A percentile compares a stretch with the other conserved stretches of the same genome.
phyloP scores from a whole-genome alignment of 2,329 filamentous ascomycete species.

The Alternaria sp. region DNA sequence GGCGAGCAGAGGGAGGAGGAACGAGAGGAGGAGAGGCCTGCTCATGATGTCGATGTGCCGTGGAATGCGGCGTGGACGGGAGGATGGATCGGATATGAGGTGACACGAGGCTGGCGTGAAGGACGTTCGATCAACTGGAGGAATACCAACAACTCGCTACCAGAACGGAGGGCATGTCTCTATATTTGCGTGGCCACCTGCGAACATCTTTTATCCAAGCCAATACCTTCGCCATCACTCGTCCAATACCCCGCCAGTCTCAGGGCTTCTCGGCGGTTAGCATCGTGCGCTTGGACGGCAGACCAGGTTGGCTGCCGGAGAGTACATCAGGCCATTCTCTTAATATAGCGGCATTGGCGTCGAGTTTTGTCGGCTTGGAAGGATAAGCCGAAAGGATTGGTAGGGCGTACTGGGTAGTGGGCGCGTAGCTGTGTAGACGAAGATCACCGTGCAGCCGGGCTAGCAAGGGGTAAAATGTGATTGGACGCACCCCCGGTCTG shows the following conservation, averaged over 20 bases:
- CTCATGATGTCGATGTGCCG: slow-evolving; percentile 31
- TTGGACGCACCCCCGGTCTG: slow-evolving; percentile 28
- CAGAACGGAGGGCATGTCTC: slow-evolving; percentile 33
- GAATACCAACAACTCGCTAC: slow-evolving; percentile 32
- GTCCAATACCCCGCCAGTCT: slow-evolving; percentile 34
- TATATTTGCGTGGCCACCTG: slow-evolving; percentile 41
- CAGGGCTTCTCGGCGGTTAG: slow-evolving; percentile 35
- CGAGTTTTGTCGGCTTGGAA: slow-evolving; percentile 33
- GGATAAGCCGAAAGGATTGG: slow-evolving; percentile 38
- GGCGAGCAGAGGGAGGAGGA: slow-evolving; percentile 36
- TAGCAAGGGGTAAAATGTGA: slow-evolving; percentile 20
- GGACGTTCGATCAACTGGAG: slow-evolving; percentile 38
- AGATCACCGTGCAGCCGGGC: slow-evolving; percentile 39
- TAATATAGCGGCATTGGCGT: slow-evolving; percentile 40
- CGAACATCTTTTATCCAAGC: slow-evolving; percentile 28
- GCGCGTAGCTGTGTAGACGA: slow-evolving; percentile 43
- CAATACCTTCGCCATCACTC: slow-evolving; percentile 24
- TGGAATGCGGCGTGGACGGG: slow-evolving; percentile 19
- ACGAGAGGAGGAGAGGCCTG: slow-evolving; percentile 29
- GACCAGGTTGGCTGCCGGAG: slow-evolving; percentile 29
- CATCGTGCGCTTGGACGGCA: slow-evolving; percentile 33
- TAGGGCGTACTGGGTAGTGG: slow-evolving; percentile 25
- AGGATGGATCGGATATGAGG: slow-evolving; percentile 25
- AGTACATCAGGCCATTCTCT: slow-evolving; percentile 27
- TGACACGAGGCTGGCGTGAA: slow-evolving; percentile 40